Base-by-base conservation (phyloP, 495 filamentous ascomycete genomes). In the Talaromyces trachyspermus region DNA sequence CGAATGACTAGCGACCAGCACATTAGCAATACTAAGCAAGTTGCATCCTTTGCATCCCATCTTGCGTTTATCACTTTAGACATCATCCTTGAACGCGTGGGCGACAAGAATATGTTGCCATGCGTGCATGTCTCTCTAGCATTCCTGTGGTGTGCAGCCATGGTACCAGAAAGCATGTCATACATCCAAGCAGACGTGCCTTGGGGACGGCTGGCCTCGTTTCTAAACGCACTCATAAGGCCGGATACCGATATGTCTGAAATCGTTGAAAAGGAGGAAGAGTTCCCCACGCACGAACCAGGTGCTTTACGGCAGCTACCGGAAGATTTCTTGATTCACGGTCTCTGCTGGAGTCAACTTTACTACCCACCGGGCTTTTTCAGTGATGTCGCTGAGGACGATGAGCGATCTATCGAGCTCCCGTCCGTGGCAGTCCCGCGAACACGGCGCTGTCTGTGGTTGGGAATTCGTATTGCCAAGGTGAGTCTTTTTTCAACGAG, bases 311-410 rank as follows among this genome's bases (percentile, higher is more conserved):
- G 76, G n/a, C 88, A 88, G 4, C 59, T 95, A 0, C 82, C 88
- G 0, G 92, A 96, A 51, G 92, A 98, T 52, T 95, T 80, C 49
- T 69, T 81, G 0, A 79, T 95, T 46, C 77, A 84, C 4, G 92
- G 90, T 0, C 75, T 90, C 15, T 56, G 82, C 3, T 95, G 84
- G 80, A 77, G 76, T 3, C 73, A 80, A 33, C 57, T 64, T 8
- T 86, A 89, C 48, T 92, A 81, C 46, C 86, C 87, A 0, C 51
- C 67, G 0, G 59, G 67, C 2, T 95, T 83, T 73, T 95, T 95
- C 55, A 59, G 71, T 3, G 74, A 77, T 43, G 76, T 80, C 11
- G 74, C 83, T 5, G 88, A 89, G 44, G 85, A 92, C 27, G 86
- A 92, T 17, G 84, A 88, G 48, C 78, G 86, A 17, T 75, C 78